Conservation (phyloP, 1,284 basidiomycete species). For the Austropuccinia psidii region DNA sequence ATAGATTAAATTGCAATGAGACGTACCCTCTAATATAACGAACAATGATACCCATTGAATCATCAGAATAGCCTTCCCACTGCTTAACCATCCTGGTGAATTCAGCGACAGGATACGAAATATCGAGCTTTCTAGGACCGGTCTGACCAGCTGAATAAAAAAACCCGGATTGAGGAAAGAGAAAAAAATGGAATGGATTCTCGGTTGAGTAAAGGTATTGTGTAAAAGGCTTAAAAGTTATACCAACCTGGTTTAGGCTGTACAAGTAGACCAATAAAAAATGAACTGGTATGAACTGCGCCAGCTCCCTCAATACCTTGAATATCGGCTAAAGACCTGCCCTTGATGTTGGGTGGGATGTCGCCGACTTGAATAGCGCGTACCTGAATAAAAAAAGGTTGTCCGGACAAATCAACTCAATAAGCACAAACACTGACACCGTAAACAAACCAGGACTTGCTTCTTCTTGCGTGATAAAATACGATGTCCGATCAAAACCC, state of each 20-base stretch:
- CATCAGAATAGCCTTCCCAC: constrained; percentile 93
- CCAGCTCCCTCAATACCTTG: constrained; percentile 67
- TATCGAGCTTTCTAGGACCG: constrained; percentile 63
- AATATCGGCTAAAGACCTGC: constrained; percentile 70
- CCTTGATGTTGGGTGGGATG: constrained; percentile 62
- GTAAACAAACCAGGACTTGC: no score
- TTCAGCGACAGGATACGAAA: constrained; percentile 91
- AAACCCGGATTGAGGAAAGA: not conserved
- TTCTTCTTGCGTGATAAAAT: constrained; percentile 70
- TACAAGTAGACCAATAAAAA: constrained; percentile 91
- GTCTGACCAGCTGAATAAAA: constrained; percentile 41
- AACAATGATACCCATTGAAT: constrained; percentile 87
- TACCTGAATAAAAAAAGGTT: constrained; percentile 63
- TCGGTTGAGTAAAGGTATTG: constrained; percentile 50
- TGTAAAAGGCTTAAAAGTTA: constrained; percentile 51
- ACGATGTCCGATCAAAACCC: constrained; percentile 78
- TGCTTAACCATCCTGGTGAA: constrained; percentile 90
- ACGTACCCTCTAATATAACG: constrained; percentile 84
- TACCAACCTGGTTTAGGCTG: constrained; percentile 77
- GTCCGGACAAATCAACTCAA: no score
- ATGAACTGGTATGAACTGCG: constrained; percentile 81
- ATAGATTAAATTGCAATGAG: constrained; percentile 33
- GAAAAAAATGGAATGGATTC: not conserved
- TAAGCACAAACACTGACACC: no score
- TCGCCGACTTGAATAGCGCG: constrained; percentile 83